These are phyloP conservation scores for Cercospora sp. DNA, from an alignment of 2,329 filamentous ascomycete genomes.

Conservation along the genomic window DNA sequence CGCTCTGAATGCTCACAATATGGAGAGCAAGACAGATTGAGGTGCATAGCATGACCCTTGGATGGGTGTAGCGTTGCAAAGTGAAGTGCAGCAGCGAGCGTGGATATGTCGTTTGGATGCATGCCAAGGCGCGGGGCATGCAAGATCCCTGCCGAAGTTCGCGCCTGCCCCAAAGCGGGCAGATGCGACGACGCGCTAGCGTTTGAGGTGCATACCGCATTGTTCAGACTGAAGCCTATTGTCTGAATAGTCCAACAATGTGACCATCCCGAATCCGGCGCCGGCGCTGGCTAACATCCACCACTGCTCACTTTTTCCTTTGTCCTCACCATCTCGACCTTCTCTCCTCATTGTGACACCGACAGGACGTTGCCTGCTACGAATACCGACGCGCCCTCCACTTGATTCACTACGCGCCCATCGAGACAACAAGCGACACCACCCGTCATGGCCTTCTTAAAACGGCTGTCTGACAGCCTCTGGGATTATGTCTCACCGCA, in stretches of 20 bases:
- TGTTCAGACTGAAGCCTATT: slow-evolving; percentile 5
- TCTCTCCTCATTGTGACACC: background rate
- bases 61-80: background rate
- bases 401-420: background rate
- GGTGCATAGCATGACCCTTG: background rate
- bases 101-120: background rate
- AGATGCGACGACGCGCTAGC: slow-evolving; percentile 4
- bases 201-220: slow-evolving; percentile 4
- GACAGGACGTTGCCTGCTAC: background rate
- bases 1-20: background rate
- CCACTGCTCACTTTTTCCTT: slow-evolving; percentile 9
- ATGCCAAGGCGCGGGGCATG: background rate
- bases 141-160: background rate
- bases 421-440: background rate
- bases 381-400: background rate
- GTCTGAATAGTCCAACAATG: slow-evolving; percentile 5
- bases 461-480: slow-evolving; percentile 41
- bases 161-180: background rate
- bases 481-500: slow-evolving; percentile 47
- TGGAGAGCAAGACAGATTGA: background rate
- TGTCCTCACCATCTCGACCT: slow-evolving; percentile 1
- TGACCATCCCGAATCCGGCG: slow-evolving; percentile 2
- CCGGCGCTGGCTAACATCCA: slow-evolving; percentile 8
- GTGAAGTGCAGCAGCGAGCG: background rate
- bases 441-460: slow-evolving; percentile 28